Evolutionary conservation across 2,329 filamentous ascomycete genomes (phyloP).

Genomic region (Boeremia lycopersici): DNA sequence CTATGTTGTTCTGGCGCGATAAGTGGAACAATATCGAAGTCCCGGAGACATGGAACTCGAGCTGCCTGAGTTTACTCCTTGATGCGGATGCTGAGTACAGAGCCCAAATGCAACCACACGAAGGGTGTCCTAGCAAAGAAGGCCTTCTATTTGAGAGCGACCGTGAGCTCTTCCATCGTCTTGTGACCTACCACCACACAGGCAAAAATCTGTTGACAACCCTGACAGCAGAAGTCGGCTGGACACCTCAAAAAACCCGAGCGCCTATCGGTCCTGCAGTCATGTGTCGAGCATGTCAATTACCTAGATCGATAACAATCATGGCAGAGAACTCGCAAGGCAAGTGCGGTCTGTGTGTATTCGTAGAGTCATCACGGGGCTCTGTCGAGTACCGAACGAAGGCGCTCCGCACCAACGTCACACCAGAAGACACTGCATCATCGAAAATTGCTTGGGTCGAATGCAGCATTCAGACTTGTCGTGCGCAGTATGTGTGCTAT

Average conservation of each 20-base stretch:
- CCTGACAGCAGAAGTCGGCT: conserved; percentile 53
- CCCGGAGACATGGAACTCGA: conserved; percentile 58
- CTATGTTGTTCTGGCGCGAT: conserved; percentile 51
- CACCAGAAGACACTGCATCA: conserved; percentile 34
- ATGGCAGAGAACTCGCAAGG: conserved; percentile 48
- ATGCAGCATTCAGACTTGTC: conserved; percentile 52
- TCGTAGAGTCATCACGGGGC: conserved; percentile 14
- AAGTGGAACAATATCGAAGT: conserved; percentile 57
- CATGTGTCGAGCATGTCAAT: conserved; percentile 51
- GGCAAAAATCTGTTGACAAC: conserved; percentile 55
- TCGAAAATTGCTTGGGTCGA: conserved; percentile 56
- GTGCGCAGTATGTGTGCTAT: conserved; percentile 60
- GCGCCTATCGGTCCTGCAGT: conserved; percentile 52
- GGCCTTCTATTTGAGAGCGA: conserved; percentile 48
- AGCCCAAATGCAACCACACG: conserved; percentile 6
- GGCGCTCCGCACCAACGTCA: conserved; percentile 34
- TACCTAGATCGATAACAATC: conserved; percentile 58
- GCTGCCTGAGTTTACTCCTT: conserved; percentile 54
- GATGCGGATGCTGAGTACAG: conserved; percentile 50
- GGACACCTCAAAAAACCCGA: conserved; percentile 54
- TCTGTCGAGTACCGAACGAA: conserved; percentile 28
- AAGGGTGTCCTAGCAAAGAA: conserved; percentile 33
- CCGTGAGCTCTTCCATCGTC: conserved; percentile 51
- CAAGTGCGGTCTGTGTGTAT: conserved; percentile 52
- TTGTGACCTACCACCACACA: conserved; percentile 56